Percentiles rank a stretch among this genome's conserved stretches.
phyloP scores from a whole-genome alignment of 306 rosid species.

The Casuarina glauca region DNA sequence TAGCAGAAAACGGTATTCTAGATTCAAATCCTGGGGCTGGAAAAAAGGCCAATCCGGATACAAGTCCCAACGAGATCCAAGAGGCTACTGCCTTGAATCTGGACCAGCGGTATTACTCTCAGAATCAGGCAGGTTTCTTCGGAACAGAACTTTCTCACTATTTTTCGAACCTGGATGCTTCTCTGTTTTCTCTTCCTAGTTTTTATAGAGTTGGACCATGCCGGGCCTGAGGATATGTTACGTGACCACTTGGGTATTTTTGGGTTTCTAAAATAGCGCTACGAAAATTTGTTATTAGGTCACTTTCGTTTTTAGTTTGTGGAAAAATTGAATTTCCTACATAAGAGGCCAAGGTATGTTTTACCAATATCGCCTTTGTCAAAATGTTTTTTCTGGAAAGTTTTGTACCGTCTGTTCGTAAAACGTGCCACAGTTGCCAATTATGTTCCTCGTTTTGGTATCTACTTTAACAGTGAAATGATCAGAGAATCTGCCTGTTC shows the following conservation, averaged over 20 bases:
- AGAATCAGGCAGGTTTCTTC: conserved; percentile 39
- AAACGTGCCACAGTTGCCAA: neutral
- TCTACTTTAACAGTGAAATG: neutral
- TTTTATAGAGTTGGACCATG: neutral
- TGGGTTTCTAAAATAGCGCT: neutral
- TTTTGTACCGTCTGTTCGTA: neutral
- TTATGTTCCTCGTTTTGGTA: neutral
- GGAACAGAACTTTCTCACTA: conserved; percentile 18
- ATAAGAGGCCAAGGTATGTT: neutral
- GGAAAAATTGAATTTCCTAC: neutral
- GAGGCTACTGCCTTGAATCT: conserved; percentile 46
- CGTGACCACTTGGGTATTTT: neutral
- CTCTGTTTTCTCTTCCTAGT: neutral
- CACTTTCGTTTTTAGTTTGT: neutral
- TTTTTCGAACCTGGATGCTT: neutral
- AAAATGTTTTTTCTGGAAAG: neutral
- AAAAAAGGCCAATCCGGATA: conserved; percentile 38
- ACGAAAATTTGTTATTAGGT: neutral
- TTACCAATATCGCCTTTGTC: neutral
- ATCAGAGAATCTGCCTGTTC: neutral
- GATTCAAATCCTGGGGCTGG: conserved; percentile 45
- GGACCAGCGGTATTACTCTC: conserved; percentile 48
- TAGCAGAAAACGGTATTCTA: conserved; percentile 68
- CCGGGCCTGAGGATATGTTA: neutral
- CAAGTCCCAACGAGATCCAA: conserved; percentile 30